Percentiles rank a stretch among this genome's conserved stretches.
These are phyloP conservation scores for Alternaria sp. DNA, from an alignment of 2,329 filamentous ascomycete genomes.

Conservation along the genomic window DNA sequence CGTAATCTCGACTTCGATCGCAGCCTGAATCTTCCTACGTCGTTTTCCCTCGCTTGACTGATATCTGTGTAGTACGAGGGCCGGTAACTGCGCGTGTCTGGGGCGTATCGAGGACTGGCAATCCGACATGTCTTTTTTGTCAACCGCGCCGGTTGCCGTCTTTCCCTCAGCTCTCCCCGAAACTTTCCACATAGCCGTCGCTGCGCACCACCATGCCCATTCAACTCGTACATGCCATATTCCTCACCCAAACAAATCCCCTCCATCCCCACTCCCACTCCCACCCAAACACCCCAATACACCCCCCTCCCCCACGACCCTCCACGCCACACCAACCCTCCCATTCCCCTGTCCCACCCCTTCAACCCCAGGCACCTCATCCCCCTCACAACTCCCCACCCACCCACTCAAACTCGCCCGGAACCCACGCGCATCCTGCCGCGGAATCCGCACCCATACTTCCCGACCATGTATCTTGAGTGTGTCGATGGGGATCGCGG, in stretches of 20 bases:
- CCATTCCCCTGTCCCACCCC: not conserved
- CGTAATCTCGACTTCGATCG: not conserved
- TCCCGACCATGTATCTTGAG: slow-evolving; percentile 54
- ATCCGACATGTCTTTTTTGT: not conserved
- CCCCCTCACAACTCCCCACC: slow-evolving; percentile 32
- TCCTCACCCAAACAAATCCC: not conserved
- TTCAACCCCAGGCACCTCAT: slow-evolving; percentile 19
- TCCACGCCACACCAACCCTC: slow-evolving; percentile 35
- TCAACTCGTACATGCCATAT: not conserved
- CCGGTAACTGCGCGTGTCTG: not conserved
- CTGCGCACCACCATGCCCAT: not conserved
- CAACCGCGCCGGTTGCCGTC: not conserved
- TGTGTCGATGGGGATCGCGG: slow-evolving; percentile 72
- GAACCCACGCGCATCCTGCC: slow-evolving; percentile 33
- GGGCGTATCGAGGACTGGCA: not conserved
- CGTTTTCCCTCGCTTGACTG: not conserved
- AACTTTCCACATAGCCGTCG: not conserved
- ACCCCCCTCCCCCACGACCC: slow-evolving; percentile 27
- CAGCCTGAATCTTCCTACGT: not conserved
- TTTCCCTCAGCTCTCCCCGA: not conserved
- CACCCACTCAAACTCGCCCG: slow-evolving; percentile 32
- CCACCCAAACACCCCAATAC: slow-evolving; percentile 5
- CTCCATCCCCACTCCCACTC: not conserved
- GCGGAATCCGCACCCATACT: slow-evolving; percentile 33
- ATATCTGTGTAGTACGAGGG: not conserved